Percentiles rank a stretch among this genome's conserved stretches.
phyloP scores from a whole-genome alignment of 2,329 filamentous ascomycete species.

The Lachnellula subtilissima region DNA sequence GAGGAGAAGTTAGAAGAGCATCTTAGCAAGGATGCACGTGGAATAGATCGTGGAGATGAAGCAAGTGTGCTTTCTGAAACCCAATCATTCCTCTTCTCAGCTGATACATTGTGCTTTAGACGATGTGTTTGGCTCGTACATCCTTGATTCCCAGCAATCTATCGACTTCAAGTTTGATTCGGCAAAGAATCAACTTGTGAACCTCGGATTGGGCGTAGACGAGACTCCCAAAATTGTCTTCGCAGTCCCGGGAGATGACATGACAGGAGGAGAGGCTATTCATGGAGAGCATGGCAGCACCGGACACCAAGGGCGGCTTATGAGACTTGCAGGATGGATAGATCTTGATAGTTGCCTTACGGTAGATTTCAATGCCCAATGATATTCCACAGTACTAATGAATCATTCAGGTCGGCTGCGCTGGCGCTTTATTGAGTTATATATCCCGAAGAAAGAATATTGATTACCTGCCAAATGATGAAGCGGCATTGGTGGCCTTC shows the following conservation, averaged over 20 bases:
- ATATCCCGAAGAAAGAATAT: slow-evolving; percentile 64
- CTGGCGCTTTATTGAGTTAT: slow-evolving; percentile 79
- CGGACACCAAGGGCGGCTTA: slow-evolving; percentile 57
- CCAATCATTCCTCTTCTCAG: background rate
- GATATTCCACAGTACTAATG: slow-evolving; percentile 3
- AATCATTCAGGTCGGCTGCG: slow-evolving; percentile 60
- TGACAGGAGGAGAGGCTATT: slow-evolving; percentile 10
- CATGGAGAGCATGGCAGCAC: slow-evolving; percentile 36
- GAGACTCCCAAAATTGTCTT: slow-evolving; percentile 50
- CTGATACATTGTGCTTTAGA: slow-evolving; percentile 25
- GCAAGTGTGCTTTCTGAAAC: slow-evolving; percentile 17
- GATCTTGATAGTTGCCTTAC: slow-evolving; percentile 71
- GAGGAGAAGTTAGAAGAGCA: slow-evolving; percentile 30
- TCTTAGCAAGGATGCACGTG: slow-evolving; percentile 28
- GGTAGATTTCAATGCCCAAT: slow-evolving; percentile 37
- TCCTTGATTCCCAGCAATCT: slow-evolving; percentile 63
- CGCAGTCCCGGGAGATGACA: slow-evolving; percentile 53
- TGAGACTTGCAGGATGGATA: slow-evolving; percentile 65
- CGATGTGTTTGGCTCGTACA: slow-evolving; percentile 38
- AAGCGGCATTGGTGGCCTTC: slow-evolving; percentile 49
- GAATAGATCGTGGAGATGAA: slow-evolving; percentile 21
- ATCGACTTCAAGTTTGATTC: slow-evolving; percentile 67
- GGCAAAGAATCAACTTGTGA: slow-evolving; percentile 61
- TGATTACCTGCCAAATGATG: slow-evolving; percentile 57
- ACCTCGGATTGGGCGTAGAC: slow-evolving; percentile 44